phyloP scores from a whole-genome alignment of 495 filamentous ascomycete species.

The Bacidia gigantensis region DNA sequence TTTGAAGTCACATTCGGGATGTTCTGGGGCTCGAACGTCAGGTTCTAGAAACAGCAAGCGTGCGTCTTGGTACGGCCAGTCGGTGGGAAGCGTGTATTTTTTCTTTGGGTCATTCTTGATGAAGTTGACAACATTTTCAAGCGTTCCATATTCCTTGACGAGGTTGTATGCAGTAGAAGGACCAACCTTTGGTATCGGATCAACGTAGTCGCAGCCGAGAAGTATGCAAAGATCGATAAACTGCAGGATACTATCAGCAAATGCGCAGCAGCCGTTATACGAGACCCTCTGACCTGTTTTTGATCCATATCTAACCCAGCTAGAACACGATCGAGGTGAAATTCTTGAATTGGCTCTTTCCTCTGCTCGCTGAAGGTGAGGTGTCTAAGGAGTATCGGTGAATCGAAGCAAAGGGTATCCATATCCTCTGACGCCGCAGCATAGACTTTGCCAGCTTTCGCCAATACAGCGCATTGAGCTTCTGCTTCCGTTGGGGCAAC shows the following conservation, averaged over 20 bases:
- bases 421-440: constrained; percentile 96
- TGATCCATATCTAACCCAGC: constrained; percentile 78
- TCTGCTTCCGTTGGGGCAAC: constrained; percentile 93
- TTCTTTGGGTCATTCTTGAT: constrained; percentile 62
- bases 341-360: constrained; percentile 95
- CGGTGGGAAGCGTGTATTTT: constrained; percentile 71
- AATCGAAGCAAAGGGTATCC: constrained; percentile 93
- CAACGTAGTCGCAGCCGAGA: constrained; percentile 93
- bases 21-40: constrained; percentile 71
- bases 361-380: constrained; percentile 93
- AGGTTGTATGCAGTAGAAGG: constrained; percentile 82
- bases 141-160: constrained; percentile 74
- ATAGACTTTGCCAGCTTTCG: constrained; percentile 87
- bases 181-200: constrained; percentile 87
- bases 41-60: constrained; percentile 82
- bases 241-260: constrained; percentile 25
- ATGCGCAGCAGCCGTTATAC: neutral
- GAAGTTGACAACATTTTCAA: constrained; percentile 73
- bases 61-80: constrained; percentile 89
- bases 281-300: constrained; percentile 42
- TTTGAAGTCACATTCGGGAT: constrained; percentile 87
- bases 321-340: constrained; percentile 70
- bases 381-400: constrained; percentile 81
- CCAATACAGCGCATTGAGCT: constrained; percentile 86
- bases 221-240: constrained; percentile 98